Base-by-base conservation (phyloP, 225 moss, liverwort and hornwort genomes). In the Marchantia paleacea region DNA sequence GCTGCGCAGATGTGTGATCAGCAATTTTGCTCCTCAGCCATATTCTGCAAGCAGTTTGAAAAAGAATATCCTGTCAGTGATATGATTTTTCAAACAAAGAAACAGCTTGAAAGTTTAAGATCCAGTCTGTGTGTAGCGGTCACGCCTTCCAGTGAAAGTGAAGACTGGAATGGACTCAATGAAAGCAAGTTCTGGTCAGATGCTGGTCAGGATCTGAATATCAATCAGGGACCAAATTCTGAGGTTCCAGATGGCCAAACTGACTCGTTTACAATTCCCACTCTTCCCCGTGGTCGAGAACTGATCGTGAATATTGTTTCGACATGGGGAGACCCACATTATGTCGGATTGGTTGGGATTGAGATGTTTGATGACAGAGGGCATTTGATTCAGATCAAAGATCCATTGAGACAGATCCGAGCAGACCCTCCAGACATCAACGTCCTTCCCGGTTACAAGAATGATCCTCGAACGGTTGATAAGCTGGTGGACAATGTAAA, bases 261-360 rank as follows among this genome's bases (percentile, higher is more conserved):
- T 48, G 75, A 30, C 62, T 4, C 50, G 63, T 74, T 83, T 55
- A 78, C 25, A 25, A 81, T 86, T 29, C 88, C 88, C 29, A 62
- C 77, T 66, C 83, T 88, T 28, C 88, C 88, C 51, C 54, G 66
- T 24, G 88, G 88, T 8, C 83, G 75, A 57, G 79, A 79, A 66
- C 68, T 88, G 76, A 47, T 88, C 25, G 72, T 88, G 53, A 88
- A 84, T 29, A 88, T 88, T 52, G 58, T 86, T 9, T 88, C 88
- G 52, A 88, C 88, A 7, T 88, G 88, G 88, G 88, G 88, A 73
- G 88, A 88, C 75, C 88, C 88, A 70, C 86, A 88, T 75, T 88
- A 85, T 78, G 83, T 88, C 16, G 88, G 88, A 58, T 57, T 88
- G 29, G 83, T 80, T 8, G 88, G 85, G 57, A 84, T 88, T 80